Evolutionary conservation across 179 eudicot species (phyloP).

Genomic region (Beta corolliflora): DNA sequence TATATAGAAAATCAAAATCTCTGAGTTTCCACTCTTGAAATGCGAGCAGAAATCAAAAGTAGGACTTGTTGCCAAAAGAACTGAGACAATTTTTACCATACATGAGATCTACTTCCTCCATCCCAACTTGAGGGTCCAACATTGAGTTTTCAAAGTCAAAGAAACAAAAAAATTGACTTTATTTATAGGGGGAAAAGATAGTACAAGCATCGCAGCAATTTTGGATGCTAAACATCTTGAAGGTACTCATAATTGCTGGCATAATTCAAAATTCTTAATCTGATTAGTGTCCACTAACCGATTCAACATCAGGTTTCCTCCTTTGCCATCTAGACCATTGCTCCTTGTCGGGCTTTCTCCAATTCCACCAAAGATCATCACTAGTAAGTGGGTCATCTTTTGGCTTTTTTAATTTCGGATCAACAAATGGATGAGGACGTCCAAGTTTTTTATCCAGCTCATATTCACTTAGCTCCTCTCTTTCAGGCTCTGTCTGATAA

Average conservation of each 20-base stretch:
- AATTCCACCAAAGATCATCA: constrained; percentile 99
- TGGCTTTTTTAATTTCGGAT: constrained; percentile 72
- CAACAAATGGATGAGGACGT: constrained; percentile 85
- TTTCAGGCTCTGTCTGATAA: constrained; percentile 63
- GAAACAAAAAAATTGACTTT: not conserved
- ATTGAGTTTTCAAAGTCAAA: not conserved
- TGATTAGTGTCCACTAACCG: constrained; percentile 61
- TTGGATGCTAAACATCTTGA: not conserved
- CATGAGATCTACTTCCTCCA: not conserved
- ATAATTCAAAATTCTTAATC: not conserved
- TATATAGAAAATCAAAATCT: not conserved
- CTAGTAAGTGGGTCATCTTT: constrained; percentile 69
- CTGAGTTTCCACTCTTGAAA: not conserved
- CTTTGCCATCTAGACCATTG: constrained; percentile 99
- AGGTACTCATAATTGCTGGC: not conserved
- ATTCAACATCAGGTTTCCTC: constrained; percentile 89
- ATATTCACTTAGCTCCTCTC: constrained; percentile 66
- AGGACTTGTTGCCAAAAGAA: not conserved
- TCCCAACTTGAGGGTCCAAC: not conserved
- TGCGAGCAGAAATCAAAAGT: not conserved
- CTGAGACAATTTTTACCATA: constrained; percentile 3
- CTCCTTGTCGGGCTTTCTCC: constrained; percentile 91
- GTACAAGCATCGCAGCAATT: not conserved
- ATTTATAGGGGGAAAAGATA: not conserved
- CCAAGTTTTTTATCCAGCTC: constrained; percentile 82